Conservation (phyloP, 116 monocot species). For the Papilionanthe hybrid region DNA sequence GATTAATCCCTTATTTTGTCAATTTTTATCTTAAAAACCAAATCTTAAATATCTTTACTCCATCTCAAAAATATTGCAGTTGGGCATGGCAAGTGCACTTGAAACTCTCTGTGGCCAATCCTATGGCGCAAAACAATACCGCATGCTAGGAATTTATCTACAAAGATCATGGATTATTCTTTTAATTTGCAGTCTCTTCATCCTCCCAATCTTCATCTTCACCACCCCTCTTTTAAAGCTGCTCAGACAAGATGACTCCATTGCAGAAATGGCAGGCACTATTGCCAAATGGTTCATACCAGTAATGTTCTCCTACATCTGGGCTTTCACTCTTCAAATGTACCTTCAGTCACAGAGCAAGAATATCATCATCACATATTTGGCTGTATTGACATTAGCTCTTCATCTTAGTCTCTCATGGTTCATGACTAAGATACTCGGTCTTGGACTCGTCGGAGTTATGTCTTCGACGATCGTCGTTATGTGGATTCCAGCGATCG, state of each 20-base stretch:
- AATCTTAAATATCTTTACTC: no score
- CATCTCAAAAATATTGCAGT: slow-evolving; percentile 14
- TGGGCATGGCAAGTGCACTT: slow-evolving; percentile 47
- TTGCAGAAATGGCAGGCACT: slow-evolving; percentile 21
- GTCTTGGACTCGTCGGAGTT: slow-evolving; percentile 29
- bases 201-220: slow-evolving; percentile 35
- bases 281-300: slow-evolving; percentile 40
- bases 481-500: slow-evolving; percentile 35
- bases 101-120: slow-evolving; percentile 44
- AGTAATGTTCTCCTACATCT: slow-evolving; percentile 22
- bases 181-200: not conserved
- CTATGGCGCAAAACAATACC: slow-evolving; percentile 34
- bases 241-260: slow-evolving; percentile 26
- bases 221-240: slow-evolving; percentile 26
- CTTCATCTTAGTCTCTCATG: slow-evolving; percentile 31
- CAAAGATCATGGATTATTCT: slow-evolving; percentile 45
- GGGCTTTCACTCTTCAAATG: slow-evolving; percentile 40
- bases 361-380: slow-evolving; percentile 35
- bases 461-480: slow-evolving; percentile 37
- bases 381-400: slow-evolving; percentile 20
- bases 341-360: slow-evolving; percentile 50
- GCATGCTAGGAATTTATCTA: slow-evolving; percentile 47
- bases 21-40: no score
- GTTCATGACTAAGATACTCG: slow-evolving; percentile 19
- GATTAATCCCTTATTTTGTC: no score